phyloP scores from a whole-genome alignment of 2,329 filamentous ascomycete species.

The Scytalidium lignicola region DNA sequence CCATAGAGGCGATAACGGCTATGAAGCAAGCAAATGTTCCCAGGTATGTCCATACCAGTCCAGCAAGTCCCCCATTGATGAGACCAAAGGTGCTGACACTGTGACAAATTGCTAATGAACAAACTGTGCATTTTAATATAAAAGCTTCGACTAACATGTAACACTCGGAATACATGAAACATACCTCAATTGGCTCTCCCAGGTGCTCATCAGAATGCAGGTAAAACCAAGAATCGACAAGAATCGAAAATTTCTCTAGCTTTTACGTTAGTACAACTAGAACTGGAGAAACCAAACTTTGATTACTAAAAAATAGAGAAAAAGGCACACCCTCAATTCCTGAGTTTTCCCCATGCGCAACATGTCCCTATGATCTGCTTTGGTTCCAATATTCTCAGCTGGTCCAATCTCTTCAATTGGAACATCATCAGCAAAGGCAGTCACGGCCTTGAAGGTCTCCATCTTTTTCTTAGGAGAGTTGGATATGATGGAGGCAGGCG shows the following conservation, averaged over 20 bases:
- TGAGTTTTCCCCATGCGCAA: constrained; percentile 4
- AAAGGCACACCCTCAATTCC: constrained; percentile 2
- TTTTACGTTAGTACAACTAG: constrained; percentile 2
- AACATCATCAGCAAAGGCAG: neutral
- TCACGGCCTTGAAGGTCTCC: neutral
- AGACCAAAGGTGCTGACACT: constrained; percentile 26
- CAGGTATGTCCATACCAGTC: constrained; percentile 36
- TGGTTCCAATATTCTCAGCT: neutral
- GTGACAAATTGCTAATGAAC: constrained; percentile 8
- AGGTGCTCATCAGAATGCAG: constrained; percentile 36
- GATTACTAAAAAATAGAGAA: too few species aligned
- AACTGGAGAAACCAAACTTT: too few species aligned
- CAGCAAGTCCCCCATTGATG: constrained; percentile 23
- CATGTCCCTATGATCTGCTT: constrained; percentile 4
- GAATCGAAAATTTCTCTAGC: constrained; percentile 38
- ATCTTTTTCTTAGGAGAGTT: neutral
- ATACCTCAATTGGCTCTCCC: constrained; percentile 33
- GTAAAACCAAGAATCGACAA: constrained; percentile 39
- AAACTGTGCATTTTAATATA: too few species aligned
- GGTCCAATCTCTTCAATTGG: neutral
- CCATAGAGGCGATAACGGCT: constrained; percentile 14
- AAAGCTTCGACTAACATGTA: too few species aligned
- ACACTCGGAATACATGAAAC: neutral
- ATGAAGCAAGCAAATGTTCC: constrained; percentile 27
- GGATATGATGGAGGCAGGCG: too few species aligned